Base-by-base conservation (phyloP, 495 filamentous ascomycete species). In the Bombardia bombarda region DNA sequence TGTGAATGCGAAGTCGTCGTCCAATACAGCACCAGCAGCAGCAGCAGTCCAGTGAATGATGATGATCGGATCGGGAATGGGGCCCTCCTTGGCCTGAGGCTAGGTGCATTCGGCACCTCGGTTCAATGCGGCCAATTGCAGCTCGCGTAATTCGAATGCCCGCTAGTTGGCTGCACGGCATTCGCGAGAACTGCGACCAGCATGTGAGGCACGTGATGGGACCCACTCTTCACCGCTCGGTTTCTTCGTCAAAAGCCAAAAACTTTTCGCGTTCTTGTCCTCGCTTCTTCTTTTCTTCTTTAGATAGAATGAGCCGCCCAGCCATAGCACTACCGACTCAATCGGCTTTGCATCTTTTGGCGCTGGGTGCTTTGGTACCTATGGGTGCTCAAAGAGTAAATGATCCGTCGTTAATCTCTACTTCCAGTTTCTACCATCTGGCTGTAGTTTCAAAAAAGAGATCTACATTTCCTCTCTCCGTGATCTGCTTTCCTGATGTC, bases 351-450 rank as follows among this genome's bases (percentile, higher is more conserved):
- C 57, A 51, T 42, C 57, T 53, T 55, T 57, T 56, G 61, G 46
- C 35, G 31, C 24, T 42, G 43, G 54, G 52, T 50, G 60, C 60
- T 72, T 62, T 49, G 66, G 65, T 61, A 49, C 57, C 55, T 48
- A 48, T 45, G 63, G 57, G 50, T 55, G 60, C 57, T 59, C 57
- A 55, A 55, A 70, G 69, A 73, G 57, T 33, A 66, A 68, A 65
- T 53, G 72, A 73, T 77, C 73, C 69, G 65, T 77, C 73, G 72
- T 77, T 77, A 77, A 77, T 77, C 73, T 68, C 73, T 46, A 64
- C 57, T 60, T 60, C 60, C 67, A 64, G 63, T 61, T 56, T 53
- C 53, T 43, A 66, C 70, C 46, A 62, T 74, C 68, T 72, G 68
- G 62, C 61, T 57, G 50, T 61, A 62, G 73, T 77, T 77, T 77